Base-by-base conservation (phyloP, 129 eudicot species). In the Apium graveolens region DNA sequence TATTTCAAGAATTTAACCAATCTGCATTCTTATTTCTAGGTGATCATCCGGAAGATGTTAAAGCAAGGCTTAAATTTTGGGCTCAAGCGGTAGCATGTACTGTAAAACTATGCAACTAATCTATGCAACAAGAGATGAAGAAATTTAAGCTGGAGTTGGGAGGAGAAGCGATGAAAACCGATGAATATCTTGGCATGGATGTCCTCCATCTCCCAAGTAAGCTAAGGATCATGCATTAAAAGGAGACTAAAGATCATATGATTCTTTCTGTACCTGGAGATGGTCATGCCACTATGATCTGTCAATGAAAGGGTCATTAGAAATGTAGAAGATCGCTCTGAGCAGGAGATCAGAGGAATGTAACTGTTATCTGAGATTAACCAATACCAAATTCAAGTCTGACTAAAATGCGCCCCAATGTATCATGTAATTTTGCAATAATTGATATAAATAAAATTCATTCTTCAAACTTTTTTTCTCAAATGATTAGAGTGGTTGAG, bases 21-120 rank as follows among this genome's bases (percentile, higher is more conserved):
- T 57, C n/a, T 57, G 0, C 4, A 24, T 41, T 27, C 14, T 41
- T 43, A 5, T 46, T 35, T 35, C 42, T 62, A 91, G 96, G 96
- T 76, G 96, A 91, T 79, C 87, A 89, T 83, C 96, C 96, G 39
- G 96, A 88, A 81, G 96, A 82, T 69, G 96, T 91, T 46, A 91
- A 91, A 89, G 96, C 96, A 70, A 88, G 96, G 86, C 90, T 91
- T 26, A 91, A 89, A 78, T 91, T 81, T 79, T 91, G 93, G 96
- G 96, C 96, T 48, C 91, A 91, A 79, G 90, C 96, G 7, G 93
- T 91, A 69, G 96, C 96, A 20, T 91, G 91, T 79, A 88, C 93
- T 35, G 96, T 91, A 62, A 91, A 75, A 78, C 78, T 91, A 74
- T 91, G 96, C 91, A 88, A 80, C 81, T 91, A 85, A 73, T 5